Base-by-base conservation (phyloP, 169 alveolate genomes). In the Theileria sp. region DNA sequence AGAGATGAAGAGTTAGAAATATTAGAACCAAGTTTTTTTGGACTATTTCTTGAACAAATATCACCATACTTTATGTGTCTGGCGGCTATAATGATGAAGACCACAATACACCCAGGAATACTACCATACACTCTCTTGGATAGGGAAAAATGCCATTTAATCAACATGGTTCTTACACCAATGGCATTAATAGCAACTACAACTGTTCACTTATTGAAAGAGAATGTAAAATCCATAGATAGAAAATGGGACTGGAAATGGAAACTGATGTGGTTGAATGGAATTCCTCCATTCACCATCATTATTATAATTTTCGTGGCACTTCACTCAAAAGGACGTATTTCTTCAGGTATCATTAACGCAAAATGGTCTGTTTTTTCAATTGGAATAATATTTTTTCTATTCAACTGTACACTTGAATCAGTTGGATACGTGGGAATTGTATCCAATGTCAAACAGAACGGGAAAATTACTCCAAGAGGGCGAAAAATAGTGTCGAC, bases 71-170 rank as follows among this genome's bases (percentile, higher is more conserved):
- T 70, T 12, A 74, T 80, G 82, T 80, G 75, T 54, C 5, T 73
- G 65, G 32, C 19, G 9, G 82, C 76, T 4, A 51, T 67, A 71
- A 72, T 77, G 15, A 34, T 72, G 38, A 80, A 49, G 73, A 64
- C 25, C 30, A 49, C 75, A 25, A 58, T 60, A 50, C 34, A 13
- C 15, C 87, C 87, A 7, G 78, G 87, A 5, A 26, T 80, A 17
- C 50, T 80, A 12, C 87, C 87, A 19, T 80, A 80, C 62, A 17
- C 82, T 17, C 32, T 80, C 51, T 50, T 80, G 0, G 76, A 70
- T 32, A 25, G 87, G 72, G 75, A 44, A 12, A 21, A 23, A 44
- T 73, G 77, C 34, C 80, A 70, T 38, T 60, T 67, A 15, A 15
- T 80, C 25, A 80, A 62, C 77, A 72, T 80, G 51, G 34, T 32